phyloP scores from a whole-genome alignment of 73 alveolate genomes.

The Tetrahymena malaccensis region DNA sequence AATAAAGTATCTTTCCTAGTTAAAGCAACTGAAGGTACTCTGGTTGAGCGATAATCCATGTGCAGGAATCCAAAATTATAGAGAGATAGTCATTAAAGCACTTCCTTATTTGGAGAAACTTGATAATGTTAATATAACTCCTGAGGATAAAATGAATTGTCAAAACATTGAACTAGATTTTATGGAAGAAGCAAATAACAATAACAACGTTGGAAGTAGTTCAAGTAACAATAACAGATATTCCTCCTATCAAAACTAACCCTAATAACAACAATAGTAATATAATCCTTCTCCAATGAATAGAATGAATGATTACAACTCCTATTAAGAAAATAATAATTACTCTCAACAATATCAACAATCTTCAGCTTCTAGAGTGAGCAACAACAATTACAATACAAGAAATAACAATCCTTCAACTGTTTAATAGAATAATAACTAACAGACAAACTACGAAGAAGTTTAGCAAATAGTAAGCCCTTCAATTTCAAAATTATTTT shows the following conservation, averaged over 20 bases:
- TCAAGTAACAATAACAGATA: neutral
- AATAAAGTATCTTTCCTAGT: conserved; percentile 58
- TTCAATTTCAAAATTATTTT: neutral
- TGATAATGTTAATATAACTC: conserved; percentile 76
- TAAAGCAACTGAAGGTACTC: conserved; percentile 70
- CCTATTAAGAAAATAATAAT: neutral
- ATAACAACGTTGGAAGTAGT: neutral
- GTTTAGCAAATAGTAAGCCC: neutral
- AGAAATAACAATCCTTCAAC: neutral
- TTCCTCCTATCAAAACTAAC: neutral
- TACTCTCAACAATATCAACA: neutral
- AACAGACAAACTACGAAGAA: neutral
- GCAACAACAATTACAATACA: neutral
- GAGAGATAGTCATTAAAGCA: conserved; percentile 70
- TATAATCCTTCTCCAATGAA: neutral
- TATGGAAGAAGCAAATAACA: neutral
- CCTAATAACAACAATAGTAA: neutral
- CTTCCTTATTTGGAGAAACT: conserved; percentile 83
- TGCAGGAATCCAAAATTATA: conserved; percentile 71
- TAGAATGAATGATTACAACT: neutral
- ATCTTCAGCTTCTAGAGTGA: neutral
- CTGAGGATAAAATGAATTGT: conserved; percentile 70
- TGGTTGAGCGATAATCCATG: conserved; percentile 97
- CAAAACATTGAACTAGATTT: conserved; percentile 21
- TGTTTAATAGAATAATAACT: neutral